Percentiles rank a stretch among this genome's conserved stretches.
Evolutionary conservation across 345 rosid genomes (phyloP).

Genomic region (Bretschneidera sinensis): DNA sequence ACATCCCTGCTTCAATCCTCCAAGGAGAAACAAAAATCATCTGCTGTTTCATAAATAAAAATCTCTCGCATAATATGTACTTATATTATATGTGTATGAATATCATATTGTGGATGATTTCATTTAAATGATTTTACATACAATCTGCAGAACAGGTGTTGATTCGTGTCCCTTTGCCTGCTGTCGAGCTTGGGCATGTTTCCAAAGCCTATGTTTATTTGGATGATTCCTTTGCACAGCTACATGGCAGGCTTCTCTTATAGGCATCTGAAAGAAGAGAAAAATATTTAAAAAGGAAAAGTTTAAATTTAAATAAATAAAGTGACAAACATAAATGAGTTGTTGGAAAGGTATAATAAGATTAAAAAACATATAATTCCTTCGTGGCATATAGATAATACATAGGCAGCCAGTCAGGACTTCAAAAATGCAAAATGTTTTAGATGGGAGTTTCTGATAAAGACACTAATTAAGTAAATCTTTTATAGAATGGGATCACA

Average conservation of each 20-base stretch:
- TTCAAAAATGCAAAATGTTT: not conserved
- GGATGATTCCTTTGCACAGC: slow-evolving; percentile 90
- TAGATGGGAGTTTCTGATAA: not conserved
- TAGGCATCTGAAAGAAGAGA: slow-evolving; percentile 72
- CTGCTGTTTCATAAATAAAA: no score
- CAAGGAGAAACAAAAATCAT: not conserved
- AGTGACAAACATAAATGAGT: no score
- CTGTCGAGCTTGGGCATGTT: slow-evolving; percentile 93
- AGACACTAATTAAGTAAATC: not conserved
- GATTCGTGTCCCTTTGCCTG: slow-evolving; percentile 68
- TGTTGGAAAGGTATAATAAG: no score
- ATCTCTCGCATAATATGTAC: no score
- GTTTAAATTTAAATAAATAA: no score
- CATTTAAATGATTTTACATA: slow-evolving; percentile 25
- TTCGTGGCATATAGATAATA: no score
- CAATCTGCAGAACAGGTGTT: slow-evolving; percentile 92
- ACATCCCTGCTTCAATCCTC: not conserved
- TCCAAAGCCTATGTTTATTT: slow-evolving; percentile 91
- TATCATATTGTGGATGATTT: not conserved
- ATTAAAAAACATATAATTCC: no score
- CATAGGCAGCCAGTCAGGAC: not conserved
- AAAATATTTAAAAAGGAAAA: not conserved
- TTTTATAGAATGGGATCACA: not conserved
- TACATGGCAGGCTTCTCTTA: slow-evolving; percentile 97
- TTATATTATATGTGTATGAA: no score